Base-by-base conservation (phyloP, 768 basidiomycete species). In the Naganishia friedmannii region DNA sequence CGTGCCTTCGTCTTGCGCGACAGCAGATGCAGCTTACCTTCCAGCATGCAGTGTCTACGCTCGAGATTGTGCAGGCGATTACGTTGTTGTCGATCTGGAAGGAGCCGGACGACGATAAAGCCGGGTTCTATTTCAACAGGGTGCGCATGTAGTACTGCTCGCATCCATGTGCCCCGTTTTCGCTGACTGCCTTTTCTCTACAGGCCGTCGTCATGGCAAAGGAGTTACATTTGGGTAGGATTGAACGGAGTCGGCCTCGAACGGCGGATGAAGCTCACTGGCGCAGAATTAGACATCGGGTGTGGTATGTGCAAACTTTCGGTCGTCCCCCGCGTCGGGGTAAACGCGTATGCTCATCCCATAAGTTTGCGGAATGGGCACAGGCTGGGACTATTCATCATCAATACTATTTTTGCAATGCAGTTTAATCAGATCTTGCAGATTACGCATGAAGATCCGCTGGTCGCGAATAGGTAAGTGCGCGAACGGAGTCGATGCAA, bases 101-200 rank as follows among this genome's bases (percentile, higher is more conserved):
- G 53, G 74, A 75, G 58, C 72, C 74, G n/a, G 73, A 75, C 46
- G 74, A 75, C 55, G 74, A 75, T 51, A 75, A 73, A 48, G 70
- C 74, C 17, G 68, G 70, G 42, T 73, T 65, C 54, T 69, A 73
- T 32, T 72, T 75, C 29, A 75, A 71, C 51, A 54, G 74, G 34
- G 66, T 67, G 26, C 28, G 63, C 26, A 23, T 37, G 8, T 17
- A 9, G n/a, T n/a, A n/a, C n/a, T n/a, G n/a, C n/a, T n/a, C n/a
- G n/a, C n/a, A n/a, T n/a, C n/a, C n/a, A n/a, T n/a, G n/a, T n/a
- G n/a, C n/a, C n/a, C n/a, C n/a, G n/a, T n/a, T n/a, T n/a, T n/a
- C n/a, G n/a, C n/a, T n/a, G n/a, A n/a, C n/a, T n/a, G n/a, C n/a
- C n/a, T 39, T 23, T 6, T 7, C 57, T 3, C 2, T 1, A 26